Conservation (phyloP, 2,329 filamentous ascomycete species). For the Fusarium burgessii region DNA sequence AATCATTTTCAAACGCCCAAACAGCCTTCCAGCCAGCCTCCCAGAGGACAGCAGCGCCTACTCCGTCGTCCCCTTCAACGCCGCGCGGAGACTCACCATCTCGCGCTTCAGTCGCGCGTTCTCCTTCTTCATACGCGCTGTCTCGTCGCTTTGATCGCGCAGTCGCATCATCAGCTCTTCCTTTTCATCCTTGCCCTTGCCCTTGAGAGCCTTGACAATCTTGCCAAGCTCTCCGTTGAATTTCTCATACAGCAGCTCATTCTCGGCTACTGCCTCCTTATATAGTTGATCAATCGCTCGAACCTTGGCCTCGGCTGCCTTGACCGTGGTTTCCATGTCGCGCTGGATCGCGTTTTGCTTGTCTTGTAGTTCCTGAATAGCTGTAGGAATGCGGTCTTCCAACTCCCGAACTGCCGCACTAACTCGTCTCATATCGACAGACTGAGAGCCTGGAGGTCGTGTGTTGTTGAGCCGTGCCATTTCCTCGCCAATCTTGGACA, state of each 20-base stretch:
- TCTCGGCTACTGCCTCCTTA: conserved; percentile 88
- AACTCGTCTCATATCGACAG: conserved; percentile 62
- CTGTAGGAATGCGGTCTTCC: conserved; percentile 72
- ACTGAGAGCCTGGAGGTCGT: conserved; percentile 46
- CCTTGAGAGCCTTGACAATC: conserved; percentile 80
- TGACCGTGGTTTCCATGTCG: conserved; percentile 78
- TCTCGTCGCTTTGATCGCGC: conserved; percentile 81
- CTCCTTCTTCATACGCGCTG: conserved; percentile 82
- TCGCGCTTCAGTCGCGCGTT: conserved; percentile 86
- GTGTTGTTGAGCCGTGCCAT: conserved; percentile 69
- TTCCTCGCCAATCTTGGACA: conserved; percentile 84
- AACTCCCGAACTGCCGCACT: conserved; percentile 72
- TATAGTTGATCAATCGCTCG: conserved; percentile 89
- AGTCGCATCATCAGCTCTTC: conserved; percentile 80
- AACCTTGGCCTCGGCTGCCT: conserved; percentile 80
- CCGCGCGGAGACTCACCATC: conserved; percentile 75
- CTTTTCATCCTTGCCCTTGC: conserved; percentile 79
- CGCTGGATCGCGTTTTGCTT: conserved; percentile 73
- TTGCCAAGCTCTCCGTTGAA: conserved; percentile 93
- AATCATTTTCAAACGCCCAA: conserved; percentile 35
- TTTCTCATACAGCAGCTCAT: conserved; percentile 89
- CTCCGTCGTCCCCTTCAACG: conserved; percentile 60
- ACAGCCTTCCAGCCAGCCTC: conserved; percentile 35
- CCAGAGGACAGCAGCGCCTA: conserved; percentile 46
- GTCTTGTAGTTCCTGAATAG: conserved; percentile 69